Base-by-base conservation (phyloP, 2,329 filamentous ascomycete genomes). In the Penicillium sp. region DNA sequence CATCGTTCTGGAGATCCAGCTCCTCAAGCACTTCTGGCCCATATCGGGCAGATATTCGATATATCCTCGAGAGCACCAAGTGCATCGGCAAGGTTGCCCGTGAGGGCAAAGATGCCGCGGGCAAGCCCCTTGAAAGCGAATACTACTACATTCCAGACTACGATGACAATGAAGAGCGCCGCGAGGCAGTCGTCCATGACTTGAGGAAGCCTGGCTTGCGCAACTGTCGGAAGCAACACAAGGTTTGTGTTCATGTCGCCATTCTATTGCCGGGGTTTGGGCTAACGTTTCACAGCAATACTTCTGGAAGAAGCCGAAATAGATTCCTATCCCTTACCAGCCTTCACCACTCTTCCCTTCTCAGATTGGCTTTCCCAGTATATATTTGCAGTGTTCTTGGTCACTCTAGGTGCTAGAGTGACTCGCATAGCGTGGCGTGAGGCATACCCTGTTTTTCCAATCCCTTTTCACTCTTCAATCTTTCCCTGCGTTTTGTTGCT, bases 81-180 rank as follows among this genome's bases (percentile, higher is more conserved):
- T 95, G 88, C 60, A 82, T 97, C 48, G 93, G 93, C 32, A 84
- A 93, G 64, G 95, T 98, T 56, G 76, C 78, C 36, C 84, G 93
- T 26, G 84, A 91, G 63, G 93, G 93, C 60, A 98, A 97, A 67
- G 93, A 98, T 62, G 93, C 93, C 4, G 91, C 93, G 0, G 93
- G 93, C 53, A 93, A 96, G 71, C 72, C 84, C 5, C 78, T 98
- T 1, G 91, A 98, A 74, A 94, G 87, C 72, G 90, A 98, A 65
- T 97, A 94, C 65, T 97, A 97, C 69, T 98, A 98, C 60, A 76
- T 96, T 6, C 86, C 90, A 0, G 91, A 97, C 64, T 77, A 81
- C 58, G 93, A 98, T 61, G 73, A 77, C 2, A 89, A 97, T 60
- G 78, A 83, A 48, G 80, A 84, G 60, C 80, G 91, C 44, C 80